Base-by-base conservation (phyloP, 2,329 filamentous ascomycete species). In the Drechslera avenae region DNA sequence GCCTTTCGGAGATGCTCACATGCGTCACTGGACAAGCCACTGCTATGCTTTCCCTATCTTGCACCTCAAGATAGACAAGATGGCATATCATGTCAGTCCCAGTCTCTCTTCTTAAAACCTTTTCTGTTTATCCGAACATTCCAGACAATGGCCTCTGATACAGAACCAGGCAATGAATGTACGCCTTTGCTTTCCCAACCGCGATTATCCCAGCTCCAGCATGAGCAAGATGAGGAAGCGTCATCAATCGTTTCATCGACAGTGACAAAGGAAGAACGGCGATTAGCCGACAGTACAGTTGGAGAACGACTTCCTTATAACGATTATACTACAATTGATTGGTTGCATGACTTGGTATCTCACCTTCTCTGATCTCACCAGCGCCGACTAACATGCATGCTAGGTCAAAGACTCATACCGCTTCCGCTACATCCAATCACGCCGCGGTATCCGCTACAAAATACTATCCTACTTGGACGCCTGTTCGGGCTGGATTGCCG, bases 261-360 rank as follows among this genome's bases (percentile, higher is more conserved):
- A 40, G 58, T 79, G 21, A 76, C 75, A 12, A 80, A 79, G 48
- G 78, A 81, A 39, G 80, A 83, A 56, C 76, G 75, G 50, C 75
- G 75, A 14, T 66, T 83, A 46, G 71, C 62, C 5, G 69, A 69
- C 3, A 79, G 75, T 18, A 72, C 79, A 1, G 72, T 82, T 9
- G 82, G 81, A 34, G 83, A 85, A 62, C 71, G 82, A 43, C 66
- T 85, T 16, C 79, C 81, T 0, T 86, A 86, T 62, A 84, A 83
- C 60, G 80, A 85, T 56, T 86, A 86, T 57, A 82, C 79, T 6
- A 84, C 82, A 1, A 85, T 85, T 50, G 83, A 86, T 66, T 86
- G 82, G 82, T 73, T 86, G 8, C 83, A 84, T 64, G 82, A 84
- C 59, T 66, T 86, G 48, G 80, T 82, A 63, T 10, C 17, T 30